phyloP scores from a whole-genome alignment of 2,329 filamentous ascomycete species.

The Chrysosporium keratinophilum region DNA sequence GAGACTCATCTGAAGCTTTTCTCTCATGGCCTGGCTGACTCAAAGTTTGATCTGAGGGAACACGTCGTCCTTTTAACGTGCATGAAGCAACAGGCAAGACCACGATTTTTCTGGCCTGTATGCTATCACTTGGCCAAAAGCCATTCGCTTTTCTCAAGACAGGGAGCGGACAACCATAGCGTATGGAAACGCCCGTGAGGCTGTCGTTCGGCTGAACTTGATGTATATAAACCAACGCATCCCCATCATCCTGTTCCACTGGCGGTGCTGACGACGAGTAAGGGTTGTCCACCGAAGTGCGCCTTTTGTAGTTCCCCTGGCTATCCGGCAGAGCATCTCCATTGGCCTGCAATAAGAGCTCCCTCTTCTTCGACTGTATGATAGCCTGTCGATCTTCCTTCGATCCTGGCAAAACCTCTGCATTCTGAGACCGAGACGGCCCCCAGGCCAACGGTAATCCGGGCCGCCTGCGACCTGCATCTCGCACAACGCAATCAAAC shows the following conservation, averaged over 20 bases:
- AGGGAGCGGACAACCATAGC: conserved; percentile 76
- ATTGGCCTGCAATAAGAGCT: conserved; percentile 37
- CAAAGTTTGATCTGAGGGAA: conserved; percentile 23
- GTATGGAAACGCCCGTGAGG: conserved; percentile 79
- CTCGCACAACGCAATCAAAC: conserved; percentile 5
- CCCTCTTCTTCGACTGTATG: conserved; percentile 40
- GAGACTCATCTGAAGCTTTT: neutral
- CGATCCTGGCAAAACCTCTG: conserved; percentile 28
- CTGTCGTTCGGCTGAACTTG: conserved; percentile 74
- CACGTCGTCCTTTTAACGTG: conserved; percentile 61
- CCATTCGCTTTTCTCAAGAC: conserved; percentile 79
- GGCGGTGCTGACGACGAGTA: conserved; percentile 23
- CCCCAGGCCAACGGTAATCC: conserved; percentile 29
- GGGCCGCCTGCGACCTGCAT: conserved; percentile 8
- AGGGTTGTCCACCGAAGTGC: conserved; percentile 34
- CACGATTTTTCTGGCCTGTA: conserved; percentile 72
- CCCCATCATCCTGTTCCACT: conserved; percentile 51
- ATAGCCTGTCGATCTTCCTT: conserved; percentile 38
- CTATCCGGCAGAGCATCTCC: conserved; percentile 29
- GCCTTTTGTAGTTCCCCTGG: conserved; percentile 36
- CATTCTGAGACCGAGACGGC: conserved; percentile 26
- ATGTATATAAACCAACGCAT: conserved; percentile 84
- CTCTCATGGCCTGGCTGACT: neutral
- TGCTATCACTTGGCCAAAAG: conserved; percentile 86
- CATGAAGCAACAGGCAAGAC: conserved; percentile 84